Percentiles rank a stretch among this genome's conserved stretches.
phyloP scores from a whole-genome alignment of 1,284 basidiomycete species.

The Tylopilus sp. region DNA sequence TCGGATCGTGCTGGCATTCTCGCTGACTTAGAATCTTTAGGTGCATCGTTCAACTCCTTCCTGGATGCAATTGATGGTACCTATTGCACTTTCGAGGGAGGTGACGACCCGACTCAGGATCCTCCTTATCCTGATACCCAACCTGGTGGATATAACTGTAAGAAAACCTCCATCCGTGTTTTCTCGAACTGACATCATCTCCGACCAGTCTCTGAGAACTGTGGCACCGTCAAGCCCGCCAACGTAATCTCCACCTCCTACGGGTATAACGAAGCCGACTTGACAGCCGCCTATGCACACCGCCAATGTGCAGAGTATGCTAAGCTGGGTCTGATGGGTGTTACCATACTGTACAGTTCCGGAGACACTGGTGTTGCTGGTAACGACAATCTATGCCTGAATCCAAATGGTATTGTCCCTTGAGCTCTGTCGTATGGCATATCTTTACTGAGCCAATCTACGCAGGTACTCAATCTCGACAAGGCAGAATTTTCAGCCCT shows the following conservation, averaged over 20 bases:
- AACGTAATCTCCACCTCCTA: conserved; percentile 57
- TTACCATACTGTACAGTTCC: conserved; percentile 48
- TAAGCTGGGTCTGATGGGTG: conserved; percentile 44
- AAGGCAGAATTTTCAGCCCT: conserved; percentile 47
- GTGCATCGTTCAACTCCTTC: conserved; percentile 44
- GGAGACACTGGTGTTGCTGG: conserved; percentile 53
- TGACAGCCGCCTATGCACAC: conserved; percentile 43
- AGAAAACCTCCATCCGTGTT: background rate
- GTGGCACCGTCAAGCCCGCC: conserved; percentile 47
- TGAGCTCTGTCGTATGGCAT: background rate
- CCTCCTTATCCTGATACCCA: conserved; percentile 49
- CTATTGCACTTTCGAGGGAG: conserved; percentile 59
- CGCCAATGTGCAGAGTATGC: conserved; percentile 57
- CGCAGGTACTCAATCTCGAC: conserved; percentile 6
- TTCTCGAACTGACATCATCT: conserved; percentile 3
- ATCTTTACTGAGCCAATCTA: background rate
- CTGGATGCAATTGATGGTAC: conserved; percentile 46
- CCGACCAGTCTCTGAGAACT: conserved; percentile 37
- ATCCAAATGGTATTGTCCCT: conserved; percentile 33
- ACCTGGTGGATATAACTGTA: conserved; percentile 40
- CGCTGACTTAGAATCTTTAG: conserved; percentile 18
- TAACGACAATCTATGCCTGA: conserved; percentile 37
- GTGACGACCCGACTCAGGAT: conserved; percentile 49
- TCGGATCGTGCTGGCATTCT: background rate
- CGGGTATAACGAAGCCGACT: conserved; percentile 43